Conservation (phyloP, 2,329 filamentous ascomycete genomes). For the Botryosphaeria dothidea region DNA sequence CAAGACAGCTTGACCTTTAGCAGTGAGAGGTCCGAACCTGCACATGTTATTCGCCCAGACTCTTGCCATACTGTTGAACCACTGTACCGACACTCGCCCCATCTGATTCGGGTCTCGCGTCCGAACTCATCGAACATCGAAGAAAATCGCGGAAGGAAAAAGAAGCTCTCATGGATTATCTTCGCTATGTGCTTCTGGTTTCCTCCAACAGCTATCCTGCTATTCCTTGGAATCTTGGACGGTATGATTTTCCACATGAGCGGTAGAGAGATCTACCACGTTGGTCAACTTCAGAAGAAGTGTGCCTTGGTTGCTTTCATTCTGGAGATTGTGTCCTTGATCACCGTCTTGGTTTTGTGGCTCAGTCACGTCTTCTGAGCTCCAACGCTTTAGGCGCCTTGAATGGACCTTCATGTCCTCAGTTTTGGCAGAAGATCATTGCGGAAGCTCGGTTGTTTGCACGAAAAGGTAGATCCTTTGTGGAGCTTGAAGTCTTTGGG, state of each 20-base stretch:
- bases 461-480: not conserved
- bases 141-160: not conserved
- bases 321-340: not conserved
- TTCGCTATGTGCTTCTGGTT: constrained; percentile 7
- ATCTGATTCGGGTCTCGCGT: not conserved
- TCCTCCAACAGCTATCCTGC: not conserved
- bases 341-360: constrained; percentile 1
- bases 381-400: not conserved
- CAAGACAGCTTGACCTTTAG: not conserved
- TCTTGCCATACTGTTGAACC: not conserved
- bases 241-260: constrained; percentile 12
- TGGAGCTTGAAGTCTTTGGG: not conserved
- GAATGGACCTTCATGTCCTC: not conserved
- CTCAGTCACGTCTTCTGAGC: constrained; percentile 7
- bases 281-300: constrained; percentile 12
- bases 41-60: not conserved
- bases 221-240: constrained; percentile 6
- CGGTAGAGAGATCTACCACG: not conserved
- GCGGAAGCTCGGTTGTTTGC: not conserved
- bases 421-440: too few species aligned
- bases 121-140: not conserved
- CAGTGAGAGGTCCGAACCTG: not conserved
- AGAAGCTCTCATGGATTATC: constrained; percentile 1
- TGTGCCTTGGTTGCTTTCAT: not conserved
- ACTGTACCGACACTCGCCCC: not conserved